phyloP scores from a whole-genome alignment of 306 rosid species.

The Pueraria montana region DNA sequence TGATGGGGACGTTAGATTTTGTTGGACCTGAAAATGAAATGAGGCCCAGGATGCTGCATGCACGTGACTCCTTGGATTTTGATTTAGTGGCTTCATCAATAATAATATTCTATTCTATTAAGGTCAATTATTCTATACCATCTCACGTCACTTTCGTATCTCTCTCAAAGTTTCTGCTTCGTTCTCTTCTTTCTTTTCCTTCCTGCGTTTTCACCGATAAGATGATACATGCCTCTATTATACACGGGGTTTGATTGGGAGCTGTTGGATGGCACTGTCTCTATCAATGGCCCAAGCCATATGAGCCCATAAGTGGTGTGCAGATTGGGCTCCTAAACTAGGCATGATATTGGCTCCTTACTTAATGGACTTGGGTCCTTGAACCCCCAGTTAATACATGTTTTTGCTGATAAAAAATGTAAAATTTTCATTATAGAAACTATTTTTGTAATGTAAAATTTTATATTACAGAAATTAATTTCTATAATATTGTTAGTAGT shows the following conservation, averaged over 20 bases:
- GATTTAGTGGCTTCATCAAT: neutral
- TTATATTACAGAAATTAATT: no score
- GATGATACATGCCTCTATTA: no score
- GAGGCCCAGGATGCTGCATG: neutral
- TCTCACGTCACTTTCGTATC: neutral
- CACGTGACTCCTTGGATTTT: neutral
- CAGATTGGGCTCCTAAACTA: neutral
- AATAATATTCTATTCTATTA: neutral
- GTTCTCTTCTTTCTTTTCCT: neutral
- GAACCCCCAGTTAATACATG: no score
- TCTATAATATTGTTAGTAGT: no score
- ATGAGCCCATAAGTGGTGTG: neutral
- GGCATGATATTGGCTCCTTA: no score
- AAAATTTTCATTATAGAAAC: no score
- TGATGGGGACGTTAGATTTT: slow-evolving; percentile 11
- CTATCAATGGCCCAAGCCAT: neutral
- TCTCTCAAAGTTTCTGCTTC: slow-evolving; percentile 27
- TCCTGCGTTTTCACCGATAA: neutral
- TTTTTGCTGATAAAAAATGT: no score
- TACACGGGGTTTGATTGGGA: neutral
- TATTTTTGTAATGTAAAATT: no score
- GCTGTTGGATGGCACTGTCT: neutral
- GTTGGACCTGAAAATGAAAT: neutral
- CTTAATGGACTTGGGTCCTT: no score
- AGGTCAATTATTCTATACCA: neutral